A percentile compares a stretch with the other conserved stretches of the same genome.
Conservation (phyloP, 441 rosid species). For the Breynia disticha region DNA sequence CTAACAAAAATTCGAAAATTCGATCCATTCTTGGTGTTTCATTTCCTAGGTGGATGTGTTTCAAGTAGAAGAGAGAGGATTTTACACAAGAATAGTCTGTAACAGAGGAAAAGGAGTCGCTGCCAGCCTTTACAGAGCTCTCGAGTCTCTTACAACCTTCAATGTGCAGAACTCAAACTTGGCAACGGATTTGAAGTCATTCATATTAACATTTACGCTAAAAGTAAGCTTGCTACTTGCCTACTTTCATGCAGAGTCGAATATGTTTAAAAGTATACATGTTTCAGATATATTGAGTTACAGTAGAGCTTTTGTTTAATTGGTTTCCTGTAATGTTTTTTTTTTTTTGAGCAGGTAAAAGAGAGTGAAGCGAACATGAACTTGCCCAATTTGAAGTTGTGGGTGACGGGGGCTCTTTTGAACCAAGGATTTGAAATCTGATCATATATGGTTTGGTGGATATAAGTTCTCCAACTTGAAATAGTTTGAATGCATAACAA, state of each 20-base stretch:
- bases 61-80: slow-evolving; percentile 68
- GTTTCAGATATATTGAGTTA: no score
- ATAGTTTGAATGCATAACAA: no score
- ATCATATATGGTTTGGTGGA: no score
- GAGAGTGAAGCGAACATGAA: slow-evolving; percentile 39
- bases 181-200: slow-evolving; percentile 39
- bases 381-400: slow-evolving; percentile 59
- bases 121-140: slow-evolving; percentile 50
- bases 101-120: slow-evolving; percentile 51
- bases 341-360: slow-evolving; percentile 32
- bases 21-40: not conserved
- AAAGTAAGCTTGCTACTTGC: slow-evolving; percentile 25
- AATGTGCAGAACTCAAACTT: slow-evolving; percentile 57
- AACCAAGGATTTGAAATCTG: slow-evolving; percentile 71
- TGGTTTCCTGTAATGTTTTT: not conserved
- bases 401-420: slow-evolving; percentile 67
- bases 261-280: no score
- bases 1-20: no score
- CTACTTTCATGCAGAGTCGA: no score
- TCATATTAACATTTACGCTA: slow-evolving; percentile 46
- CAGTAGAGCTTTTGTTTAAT: not conserved
- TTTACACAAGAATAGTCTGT: slow-evolving; percentile 51
- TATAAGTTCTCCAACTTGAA: no score
- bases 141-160: slow-evolving; percentile 63
- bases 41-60: slow-evolving; percentile 46